Percentiles rank a stretch among this genome's conserved stretches.
These are phyloP conservation scores for Lasiodiplodia sp. DNA, from an alignment of 2,329 filamentous ascomycete species.

Conservation along the genomic window DNA sequence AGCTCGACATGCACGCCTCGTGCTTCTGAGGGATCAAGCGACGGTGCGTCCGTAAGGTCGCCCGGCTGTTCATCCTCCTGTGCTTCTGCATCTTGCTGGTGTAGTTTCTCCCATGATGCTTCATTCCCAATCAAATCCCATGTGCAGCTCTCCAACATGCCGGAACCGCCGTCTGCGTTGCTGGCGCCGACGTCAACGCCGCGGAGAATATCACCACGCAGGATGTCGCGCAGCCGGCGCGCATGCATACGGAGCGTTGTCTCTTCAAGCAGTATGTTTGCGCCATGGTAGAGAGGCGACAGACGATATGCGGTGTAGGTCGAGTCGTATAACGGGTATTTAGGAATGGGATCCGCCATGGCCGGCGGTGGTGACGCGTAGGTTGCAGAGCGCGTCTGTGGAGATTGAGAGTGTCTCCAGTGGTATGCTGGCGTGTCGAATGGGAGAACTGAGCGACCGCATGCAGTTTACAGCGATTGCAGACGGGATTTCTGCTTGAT, in stretches of 20 bases:
- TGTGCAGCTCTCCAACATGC: conserved; percentile 55
- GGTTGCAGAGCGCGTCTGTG: conserved; percentile 6
- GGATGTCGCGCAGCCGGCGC: conserved; percentile 55
- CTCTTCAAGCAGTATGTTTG: conserved; percentile 45
- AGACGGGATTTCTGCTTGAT: not conserved
- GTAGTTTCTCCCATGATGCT: conserved; percentile 48
- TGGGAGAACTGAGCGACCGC: not conserved
- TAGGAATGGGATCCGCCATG: conserved; percentile 45
- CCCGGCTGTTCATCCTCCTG: conserved; percentile 44
- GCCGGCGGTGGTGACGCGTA: conserved; percentile 8
- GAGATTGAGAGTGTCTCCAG: not conserved
- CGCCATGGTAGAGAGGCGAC: conserved; percentile 61
- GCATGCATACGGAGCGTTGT: conserved; percentile 55
- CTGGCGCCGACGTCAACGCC: conserved; percentile 53
- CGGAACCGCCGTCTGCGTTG: conserved; percentile 52
- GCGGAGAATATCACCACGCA: conserved; percentile 58
- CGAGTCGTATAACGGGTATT: conserved; percentile 59
- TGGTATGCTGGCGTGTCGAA: too few relatives aligned
- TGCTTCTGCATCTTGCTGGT: conserved; percentile 38
- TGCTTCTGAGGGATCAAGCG: conserved; percentile 37
- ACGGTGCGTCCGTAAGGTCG: conserved; percentile 13
- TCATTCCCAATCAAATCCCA: conserved; percentile 56
- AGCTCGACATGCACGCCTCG: conserved; percentile 58
- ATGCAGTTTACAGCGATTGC: not conserved
- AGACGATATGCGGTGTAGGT: conserved; percentile 63